These are phyloP conservation scores for Aspergillus uvarum DNA, from an alignment of 2,329 filamentous ascomycete genomes.

Conservation along the genomic window DNA sequence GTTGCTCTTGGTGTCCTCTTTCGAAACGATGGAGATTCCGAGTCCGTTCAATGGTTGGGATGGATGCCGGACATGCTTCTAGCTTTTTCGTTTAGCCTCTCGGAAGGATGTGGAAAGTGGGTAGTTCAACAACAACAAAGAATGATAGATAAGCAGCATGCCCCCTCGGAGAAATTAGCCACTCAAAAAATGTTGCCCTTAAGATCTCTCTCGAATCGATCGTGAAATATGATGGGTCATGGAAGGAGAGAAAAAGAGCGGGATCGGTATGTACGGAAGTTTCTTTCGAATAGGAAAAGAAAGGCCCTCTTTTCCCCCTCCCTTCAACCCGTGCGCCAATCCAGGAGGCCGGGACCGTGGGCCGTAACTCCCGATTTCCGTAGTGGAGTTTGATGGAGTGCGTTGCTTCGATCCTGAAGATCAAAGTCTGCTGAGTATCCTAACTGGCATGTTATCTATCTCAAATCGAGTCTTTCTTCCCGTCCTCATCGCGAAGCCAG, in stretches of 20 bases:
- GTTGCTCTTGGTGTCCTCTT: neutral
- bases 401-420: neutral
- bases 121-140: slow-evolving; percentile 7
- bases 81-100: neutral
- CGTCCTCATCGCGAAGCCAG: neutral
- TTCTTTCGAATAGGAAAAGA: slow-evolving; percentile 17
- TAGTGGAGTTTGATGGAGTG: slow-evolving; percentile 1
- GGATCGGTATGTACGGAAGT: slow-evolving; percentile 16
- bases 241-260: slow-evolving; percentile 3
- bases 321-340: slow-evolving; percentile 19
- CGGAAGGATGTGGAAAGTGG: neutral
- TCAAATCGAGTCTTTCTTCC: neutral
- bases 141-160: neutral
- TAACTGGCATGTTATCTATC: neutral
- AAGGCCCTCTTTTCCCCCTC: neutral
- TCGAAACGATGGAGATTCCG: neutral
- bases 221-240: slow-evolving; percentile 20
- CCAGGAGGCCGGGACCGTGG: slow-evolving; percentile 11
- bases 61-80: neutral
- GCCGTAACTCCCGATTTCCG: neutral
- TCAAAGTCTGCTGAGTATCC: neutral
- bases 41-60: neutral
- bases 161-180: slow-evolving; percentile 8
- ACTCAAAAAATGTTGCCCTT: neutral
- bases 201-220: slow-evolving; percentile 1